Evolutionary conservation across 2,329 filamentous ascomycete genomes (phyloP), one percentile per base, ranked within the genome.

Genomic region (Xylaria arbuscula): DNA sequence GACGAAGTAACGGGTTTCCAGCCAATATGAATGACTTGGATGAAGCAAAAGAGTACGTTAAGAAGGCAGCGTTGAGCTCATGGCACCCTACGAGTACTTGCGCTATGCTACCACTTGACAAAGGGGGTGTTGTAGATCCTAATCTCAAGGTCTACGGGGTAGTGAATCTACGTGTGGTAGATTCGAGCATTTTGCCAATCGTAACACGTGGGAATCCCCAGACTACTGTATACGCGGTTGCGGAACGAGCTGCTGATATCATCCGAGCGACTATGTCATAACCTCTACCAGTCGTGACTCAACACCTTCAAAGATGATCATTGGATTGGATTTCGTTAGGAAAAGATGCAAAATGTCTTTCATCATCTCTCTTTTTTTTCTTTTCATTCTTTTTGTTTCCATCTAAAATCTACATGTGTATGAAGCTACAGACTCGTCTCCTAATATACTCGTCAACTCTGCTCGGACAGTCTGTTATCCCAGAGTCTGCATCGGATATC

Each of bases 21-120:
- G 22, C 7, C n/a, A 57, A 69, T 28, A 36, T 68, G 51, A 56
- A 60, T 13, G 32, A 24, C 34, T 17, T 65, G 13, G 11, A 5
- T 0, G 11, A 42, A 22, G 22, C 34, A 32, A 67, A 64, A 34
- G 55, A 67, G n/a, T 70, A 67, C 32, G 13, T 67, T 19, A 59
- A 40, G 17, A 54, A 50, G 19, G 40, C 63, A 17, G 42, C 55
- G 1, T 19, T 60, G 24, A 65, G 63, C 13, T 34, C 42, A 24
- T 58, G 59, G 50, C 68, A 67, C 34, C 66, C 62, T 7, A 62
- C 54, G 3, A 53, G 54, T 22, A 34, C 67, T n/a, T 70, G 64
- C 22, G 47, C 64, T 11, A 67, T 70, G 64, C 62, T 67, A n/a
- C 68, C 68, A 5, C 60, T 54, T 22, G 58, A 50, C 13, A 53